Percentiles rank a stretch among this genome's conserved stretches.
Evolutionary conservation across 2,329 filamentous ascomycete genomes (phyloP).

Genomic region (Cercospora citrullina): DNA sequence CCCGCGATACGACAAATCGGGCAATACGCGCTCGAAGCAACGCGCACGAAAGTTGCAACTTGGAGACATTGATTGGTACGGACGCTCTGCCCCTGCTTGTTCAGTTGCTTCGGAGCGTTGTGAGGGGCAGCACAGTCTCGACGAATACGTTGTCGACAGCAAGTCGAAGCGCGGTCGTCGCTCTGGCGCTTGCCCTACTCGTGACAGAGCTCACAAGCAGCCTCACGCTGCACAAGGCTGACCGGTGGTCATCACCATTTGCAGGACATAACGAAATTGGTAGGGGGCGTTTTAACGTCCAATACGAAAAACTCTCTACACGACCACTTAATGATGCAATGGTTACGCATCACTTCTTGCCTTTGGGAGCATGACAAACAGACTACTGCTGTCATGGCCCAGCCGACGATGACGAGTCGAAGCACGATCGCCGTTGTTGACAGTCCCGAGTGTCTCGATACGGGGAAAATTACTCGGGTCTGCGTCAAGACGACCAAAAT

Average conservation of each 20-base stretch:
- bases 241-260: slow-evolving; percentile 27
- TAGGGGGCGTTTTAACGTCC: background rate
- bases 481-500: background rate
- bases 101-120: slow-evolving; percentile 21
- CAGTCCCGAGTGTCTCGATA: background rate
- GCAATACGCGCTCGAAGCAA: slow-evolving; percentile 70
- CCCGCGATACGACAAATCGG: slow-evolving; percentile 56
- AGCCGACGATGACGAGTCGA: background rate
- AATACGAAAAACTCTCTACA: background rate
- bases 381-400: background rate
- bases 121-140: slow-evolving; percentile 31
- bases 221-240: slow-evolving; percentile 27
- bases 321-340: background rate
- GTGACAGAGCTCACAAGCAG: slow-evolving; percentile 6
- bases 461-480: background rate
- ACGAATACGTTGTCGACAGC: slow-evolving; percentile 36
- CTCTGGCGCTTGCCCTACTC: slow-evolving; percentile 18
- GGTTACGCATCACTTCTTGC: background rate
- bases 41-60: slow-evolving; percentile 87
- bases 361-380: slow-evolving; percentile 15
- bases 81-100: slow-evolving; percentile 21
- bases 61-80: slow-evolving; percentile 96
- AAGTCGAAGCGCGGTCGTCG: slow-evolving; percentile 22
- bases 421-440: background rate
- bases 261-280: slow-evolving; percentile 35